Evolutionary conservation across 768 basidiomycete genomes (phyloP).

Genomic region (Clitopilus hobsonii): DNA sequence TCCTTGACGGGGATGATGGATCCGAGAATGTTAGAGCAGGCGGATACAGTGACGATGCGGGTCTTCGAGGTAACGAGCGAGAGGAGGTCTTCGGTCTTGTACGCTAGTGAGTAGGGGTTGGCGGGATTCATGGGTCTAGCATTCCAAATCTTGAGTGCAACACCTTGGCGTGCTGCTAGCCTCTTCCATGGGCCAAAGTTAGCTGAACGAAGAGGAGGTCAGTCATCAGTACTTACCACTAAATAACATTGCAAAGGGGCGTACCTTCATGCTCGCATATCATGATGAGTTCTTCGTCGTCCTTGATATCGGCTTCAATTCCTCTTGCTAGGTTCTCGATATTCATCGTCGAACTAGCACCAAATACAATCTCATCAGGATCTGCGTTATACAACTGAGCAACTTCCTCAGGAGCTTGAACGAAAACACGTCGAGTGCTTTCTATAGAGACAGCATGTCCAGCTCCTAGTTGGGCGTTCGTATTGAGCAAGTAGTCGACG

Average conservation of each 20-base stretch:
- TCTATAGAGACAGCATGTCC: constrained; percentile 55
- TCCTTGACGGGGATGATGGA: constrained; percentile 58
- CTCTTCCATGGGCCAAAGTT: constrained; percentile 77
- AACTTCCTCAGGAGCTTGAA: constrained; percentile 45
- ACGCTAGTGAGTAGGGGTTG: constrained; percentile 64
- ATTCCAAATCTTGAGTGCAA: constrained; percentile 56
- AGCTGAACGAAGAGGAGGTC: no score
- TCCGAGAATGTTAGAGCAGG: constrained; percentile 74
- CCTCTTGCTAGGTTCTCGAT: constrained; percentile 66
- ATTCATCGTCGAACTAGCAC: constrained; percentile 62
- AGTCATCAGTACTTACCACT: no score
- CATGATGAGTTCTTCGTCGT: constrained; percentile 73
- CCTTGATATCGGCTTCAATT: constrained; percentile 46
- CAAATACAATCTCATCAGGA: constrained; percentile 65
- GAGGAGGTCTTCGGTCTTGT: constrained; percentile 51
- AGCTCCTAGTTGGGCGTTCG: constrained; percentile 72
- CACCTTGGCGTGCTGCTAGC: constrained; percentile 54
- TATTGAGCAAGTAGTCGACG: constrained; percentile 63
- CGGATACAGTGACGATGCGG: constrained; percentile 69
- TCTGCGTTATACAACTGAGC: constrained; percentile 60
- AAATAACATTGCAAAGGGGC: no score
- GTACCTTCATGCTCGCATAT: constrained; percentile 77
- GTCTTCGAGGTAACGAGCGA: constrained; percentile 62
- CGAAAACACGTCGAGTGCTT: constrained; percentile 45
- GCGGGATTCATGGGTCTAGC: constrained; percentile 38